Evolutionary conservation across 495 filamentous ascomycete genomes (phyloP), one percentile per base, ranked within the genome.

Genomic region (Chlorociboria aeruginascens): DNA sequence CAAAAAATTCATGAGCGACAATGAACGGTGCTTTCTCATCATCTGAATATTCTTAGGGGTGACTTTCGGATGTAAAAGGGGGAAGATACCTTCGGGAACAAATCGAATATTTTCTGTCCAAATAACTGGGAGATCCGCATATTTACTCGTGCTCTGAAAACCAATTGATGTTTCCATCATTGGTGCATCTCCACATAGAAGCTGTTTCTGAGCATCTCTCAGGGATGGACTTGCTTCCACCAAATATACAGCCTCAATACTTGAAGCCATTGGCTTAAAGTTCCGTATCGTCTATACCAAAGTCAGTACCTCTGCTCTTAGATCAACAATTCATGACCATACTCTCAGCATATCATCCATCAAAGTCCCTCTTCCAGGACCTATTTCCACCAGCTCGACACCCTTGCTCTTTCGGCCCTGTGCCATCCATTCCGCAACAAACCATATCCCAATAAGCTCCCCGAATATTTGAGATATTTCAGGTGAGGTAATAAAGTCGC

Each of bases 401-500:
- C 84, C 83, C 32, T 72, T 71, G 6, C 37, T 45, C 45, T 62
- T 78, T 43, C 73, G 69, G 7, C 88, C 89, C 61, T 97, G 92
- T 25, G 83, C 77, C 66, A 97, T 83, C 90, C 92, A 97, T 70
- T 98, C 92, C 30, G 93, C 74, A 28, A 96, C 79, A 39, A 93
- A 78, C 92, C 92, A 98, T 57, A 98, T 76, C 1, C 88, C 92
- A 40, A 95, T 67, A 13, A 98, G 73, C 63, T 98, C 92, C 17
- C 92, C 92, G 67, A 97, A 97, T 12, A 96, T 76, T 61, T 98
- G 92, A 2, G 88, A 95, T 56, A 98, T 96, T 65, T 98, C 92
- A 0, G 92, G 92, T 6, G 88, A 95, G 0, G 92, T 98, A 38
- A 96, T 84, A 50, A 98, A 98, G 63, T 98, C 92, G 25, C 92